These are phyloP conservation scores for Schizochytrium sp. DNA, from an alignment of 108 stramenopile species.

Conservation along the genomic window DNA sequence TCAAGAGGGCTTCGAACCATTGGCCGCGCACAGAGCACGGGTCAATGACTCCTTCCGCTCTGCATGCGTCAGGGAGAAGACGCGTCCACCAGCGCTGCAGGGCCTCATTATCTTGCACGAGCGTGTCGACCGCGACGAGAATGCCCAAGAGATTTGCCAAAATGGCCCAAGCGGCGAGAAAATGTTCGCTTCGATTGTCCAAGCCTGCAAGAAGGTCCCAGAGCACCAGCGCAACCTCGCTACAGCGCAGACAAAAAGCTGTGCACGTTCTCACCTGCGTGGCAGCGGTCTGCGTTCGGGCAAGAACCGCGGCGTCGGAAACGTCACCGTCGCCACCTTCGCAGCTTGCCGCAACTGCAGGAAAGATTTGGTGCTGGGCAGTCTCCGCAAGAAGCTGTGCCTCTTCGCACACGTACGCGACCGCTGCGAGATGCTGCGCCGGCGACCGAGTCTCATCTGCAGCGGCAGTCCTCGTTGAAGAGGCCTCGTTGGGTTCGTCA, in stretches of 20 bases:
- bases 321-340: not conserved
- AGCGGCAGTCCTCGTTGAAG: not conserved
- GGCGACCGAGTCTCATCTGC: not conserved
- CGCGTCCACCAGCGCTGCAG: not conserved
- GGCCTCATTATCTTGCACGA: not conserved
- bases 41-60: too few species aligned
- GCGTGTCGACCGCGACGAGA: not conserved
- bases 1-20: too few species aligned
- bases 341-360: not conserved
- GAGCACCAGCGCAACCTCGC: not conserved
- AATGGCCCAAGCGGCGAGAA: not conserved
- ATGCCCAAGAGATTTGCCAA: not conserved
- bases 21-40: too few species aligned
- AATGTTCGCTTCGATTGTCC: not conserved
- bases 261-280: not conserved
- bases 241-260: not conserved
- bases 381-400: not conserved
- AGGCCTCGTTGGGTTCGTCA: not conserved
- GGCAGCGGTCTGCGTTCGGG: not conserved
- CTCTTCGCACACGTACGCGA: not conserved
- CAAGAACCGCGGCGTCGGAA: not conserved
- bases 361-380: not conserved
- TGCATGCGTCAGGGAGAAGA: not conserved
- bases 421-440: not conserved
- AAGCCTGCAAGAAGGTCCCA: not conserved